Evolutionary conservation across 2,329 filamentous ascomycete genomes (phyloP).

Genomic region (Saccharata proteae): DNA sequence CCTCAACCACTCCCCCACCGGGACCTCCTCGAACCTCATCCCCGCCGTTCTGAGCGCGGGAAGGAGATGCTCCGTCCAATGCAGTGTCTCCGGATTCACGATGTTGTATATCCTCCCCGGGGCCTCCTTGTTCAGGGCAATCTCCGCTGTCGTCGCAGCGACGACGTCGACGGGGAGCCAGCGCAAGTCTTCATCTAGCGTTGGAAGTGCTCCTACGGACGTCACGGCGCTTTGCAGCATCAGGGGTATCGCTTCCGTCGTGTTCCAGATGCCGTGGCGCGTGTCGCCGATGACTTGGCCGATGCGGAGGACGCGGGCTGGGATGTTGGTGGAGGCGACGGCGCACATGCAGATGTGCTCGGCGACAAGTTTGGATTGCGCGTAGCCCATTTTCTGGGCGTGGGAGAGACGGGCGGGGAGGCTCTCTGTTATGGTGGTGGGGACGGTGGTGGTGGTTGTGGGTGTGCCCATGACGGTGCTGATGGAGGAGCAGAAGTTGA

Average conservation of each 20-base stretch:
- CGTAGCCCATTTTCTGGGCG: slow-evolving; percentile 41
- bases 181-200: slow-evolving; percentile 25
- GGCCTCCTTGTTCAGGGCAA: background rate
- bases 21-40: slow-evolving; percentile 14
- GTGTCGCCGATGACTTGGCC: slow-evolving; percentile 40
- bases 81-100: slow-evolving; percentile 37
- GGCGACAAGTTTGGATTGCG: slow-evolving; percentile 36
- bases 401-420: slow-evolving; percentile 23
- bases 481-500: slow-evolving; percentile 37
- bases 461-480: slow-evolving; percentile 15
- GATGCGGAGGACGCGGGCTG: slow-evolving; percentile 26
- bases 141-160: slow-evolving; percentile 22
- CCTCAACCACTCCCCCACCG: slow-evolving; percentile 17
- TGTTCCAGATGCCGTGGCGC: slow-evolving; percentile 35
- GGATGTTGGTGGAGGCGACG: slow-evolving; percentile 10
- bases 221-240: slow-evolving; percentile 37
- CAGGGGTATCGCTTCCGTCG: slow-evolving; percentile 37
- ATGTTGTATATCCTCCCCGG: slow-evolving; percentile 36
- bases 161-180: slow-evolving; percentile 36
- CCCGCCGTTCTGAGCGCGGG: slow-evolving; percentile 37
- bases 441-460: slow-evolving; percentile 18
- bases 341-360: slow-evolving; percentile 35
- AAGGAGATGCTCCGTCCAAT: slow-evolving; percentile 42
- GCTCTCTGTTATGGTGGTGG: slow-evolving; percentile 24
- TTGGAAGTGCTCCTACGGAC: slow-evolving; percentile 34